phyloP scores from a whole-genome alignment of 2,329 filamentous ascomycete genomes.

The Phyllosticta citribraziliensis region DNA sequence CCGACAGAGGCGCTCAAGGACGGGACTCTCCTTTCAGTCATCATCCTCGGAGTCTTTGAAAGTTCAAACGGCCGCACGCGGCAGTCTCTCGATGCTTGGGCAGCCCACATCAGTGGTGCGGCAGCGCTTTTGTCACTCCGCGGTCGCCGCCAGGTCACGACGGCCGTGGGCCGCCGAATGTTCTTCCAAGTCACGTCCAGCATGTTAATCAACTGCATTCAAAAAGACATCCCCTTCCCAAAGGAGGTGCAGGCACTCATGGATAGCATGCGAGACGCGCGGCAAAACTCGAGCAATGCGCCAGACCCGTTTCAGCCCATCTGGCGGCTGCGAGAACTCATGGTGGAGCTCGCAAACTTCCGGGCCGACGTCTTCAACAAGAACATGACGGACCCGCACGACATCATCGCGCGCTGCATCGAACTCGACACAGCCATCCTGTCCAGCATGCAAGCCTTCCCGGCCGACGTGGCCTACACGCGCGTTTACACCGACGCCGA shows the following conservation, averaged over 20 bases:
- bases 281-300: background rate
- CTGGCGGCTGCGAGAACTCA: background rate
- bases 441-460: background rate
- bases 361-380: background rate
- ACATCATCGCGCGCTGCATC: background rate
- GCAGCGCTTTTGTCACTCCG: conserved; percentile 23
- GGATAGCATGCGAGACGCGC: background rate
- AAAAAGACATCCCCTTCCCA: conserved; percentile 1
- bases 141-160: conserved; percentile 19
- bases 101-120: conserved; percentile 24
- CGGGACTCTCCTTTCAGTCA: conserved; percentile 23
- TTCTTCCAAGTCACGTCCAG: conserved; percentile 23
- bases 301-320: conserved; percentile 1
- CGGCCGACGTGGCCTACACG: background rate
- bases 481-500: conserved; percentile 1
- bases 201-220: conserved; percentile 13
- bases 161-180: conserved; percentile 16
- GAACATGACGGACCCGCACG: background rate
- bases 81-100: conserved; percentile 22
- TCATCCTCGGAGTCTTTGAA: conserved; percentile 25
- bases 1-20: conserved; percentile 21
- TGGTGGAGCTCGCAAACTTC: conserved; percentile 5
- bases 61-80: conserved; percentile 20
- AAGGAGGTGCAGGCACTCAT: background rate
- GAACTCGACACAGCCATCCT: background rate